Conservation (phyloP, 1,284 basidiomycete genomes). For the Cutaneotrichosporon sp. region DNA sequence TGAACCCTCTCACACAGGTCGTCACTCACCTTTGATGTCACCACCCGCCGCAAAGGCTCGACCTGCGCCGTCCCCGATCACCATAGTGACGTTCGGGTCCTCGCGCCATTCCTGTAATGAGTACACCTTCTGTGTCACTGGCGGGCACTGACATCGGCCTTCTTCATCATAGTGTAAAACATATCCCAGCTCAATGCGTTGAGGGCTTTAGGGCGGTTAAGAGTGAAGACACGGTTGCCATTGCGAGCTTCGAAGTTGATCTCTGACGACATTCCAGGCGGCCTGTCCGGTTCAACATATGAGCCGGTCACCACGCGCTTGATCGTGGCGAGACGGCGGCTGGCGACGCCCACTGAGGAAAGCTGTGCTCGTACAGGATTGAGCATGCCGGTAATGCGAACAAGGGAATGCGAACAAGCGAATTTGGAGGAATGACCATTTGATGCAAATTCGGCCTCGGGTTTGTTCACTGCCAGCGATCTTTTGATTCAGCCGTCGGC, state of each 20-base stretch:
- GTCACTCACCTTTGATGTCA: conserved; percentile 9
- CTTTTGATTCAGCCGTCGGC: too few relatives aligned
- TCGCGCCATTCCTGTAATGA: conserved; percentile 57
- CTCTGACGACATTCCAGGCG: conserved; percentile 9
- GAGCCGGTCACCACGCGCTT: not conserved
- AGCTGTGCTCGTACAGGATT: too few relatives aligned
- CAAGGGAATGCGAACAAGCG: too few relatives aligned
- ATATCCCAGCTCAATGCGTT: conserved; percentile 83
- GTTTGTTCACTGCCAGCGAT: too few relatives aligned
- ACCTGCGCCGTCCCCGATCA: conserved; percentile 9
- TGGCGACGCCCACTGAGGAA: too few relatives aligned
- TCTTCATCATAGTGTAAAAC: conserved; percentile 65
- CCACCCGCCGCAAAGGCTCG: conserved; percentile 12
- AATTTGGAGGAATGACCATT: too few relatives aligned
- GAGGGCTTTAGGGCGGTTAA: conserved; percentile 71
- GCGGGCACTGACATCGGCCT: conserved; percentile 3
- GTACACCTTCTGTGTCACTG: not conserved
- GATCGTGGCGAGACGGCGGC: not conserved
- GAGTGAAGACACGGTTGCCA: conserved; percentile 6
- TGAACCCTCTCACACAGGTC: too few relatives aligned
- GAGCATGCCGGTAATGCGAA: not conserved
- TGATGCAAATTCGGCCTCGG: too few relatives aligned
- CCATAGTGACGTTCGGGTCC: conserved; percentile 3
- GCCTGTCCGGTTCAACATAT: conserved; percentile 15
- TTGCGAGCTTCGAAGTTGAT: conserved; percentile 5